Conservation (phyloP, 2,329 filamentous ascomycete species). For the Verticillium nonalfalfae region DNA sequence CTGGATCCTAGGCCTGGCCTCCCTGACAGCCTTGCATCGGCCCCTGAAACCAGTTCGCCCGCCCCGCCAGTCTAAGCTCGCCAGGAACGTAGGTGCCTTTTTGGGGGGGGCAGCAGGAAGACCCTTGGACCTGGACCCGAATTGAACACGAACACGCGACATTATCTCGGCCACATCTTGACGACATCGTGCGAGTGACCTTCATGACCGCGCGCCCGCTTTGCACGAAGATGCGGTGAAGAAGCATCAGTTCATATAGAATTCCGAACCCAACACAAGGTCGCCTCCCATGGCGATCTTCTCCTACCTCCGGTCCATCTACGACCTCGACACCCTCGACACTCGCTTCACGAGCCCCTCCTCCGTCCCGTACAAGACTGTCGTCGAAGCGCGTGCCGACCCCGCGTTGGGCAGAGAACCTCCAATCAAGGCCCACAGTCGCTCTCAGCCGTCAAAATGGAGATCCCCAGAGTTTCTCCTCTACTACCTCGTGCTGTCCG, state of each 20-base stretch:
- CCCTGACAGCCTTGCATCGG: background rate
- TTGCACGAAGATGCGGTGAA: background rate
- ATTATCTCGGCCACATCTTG: background rate
- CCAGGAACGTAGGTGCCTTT: no score
- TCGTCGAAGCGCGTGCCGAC: conserved; percentile 40
- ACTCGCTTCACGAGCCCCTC: conserved; percentile 63
- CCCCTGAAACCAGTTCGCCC: background rate
- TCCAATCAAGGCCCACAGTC: conserved; percentile 33
- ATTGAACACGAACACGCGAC: background rate
- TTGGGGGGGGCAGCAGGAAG: background rate
- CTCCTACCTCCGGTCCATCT: conserved; percentile 45
- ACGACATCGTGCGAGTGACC: background rate
- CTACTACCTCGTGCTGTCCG: conserved; percentile 65
- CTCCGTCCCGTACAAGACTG: conserved; percentile 56
- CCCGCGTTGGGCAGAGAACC: conserved; percentile 28
- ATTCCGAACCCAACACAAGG: background rate
- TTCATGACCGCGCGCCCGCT: background rate
- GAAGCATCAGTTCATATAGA: background rate
- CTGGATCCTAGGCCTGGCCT: background rate
- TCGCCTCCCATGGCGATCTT: conserved; percentile 31
- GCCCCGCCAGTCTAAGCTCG: background rate
- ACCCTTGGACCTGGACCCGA: background rate
- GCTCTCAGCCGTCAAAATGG: conserved; percentile 67
- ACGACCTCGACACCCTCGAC: conserved; percentile 58
- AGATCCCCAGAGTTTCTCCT: conserved; percentile 77